These are phyloP conservation scores for Ustilago tritici DNA, from an alignment of 1,284 basidiomycete species.

Conservation along the genomic window DNA sequence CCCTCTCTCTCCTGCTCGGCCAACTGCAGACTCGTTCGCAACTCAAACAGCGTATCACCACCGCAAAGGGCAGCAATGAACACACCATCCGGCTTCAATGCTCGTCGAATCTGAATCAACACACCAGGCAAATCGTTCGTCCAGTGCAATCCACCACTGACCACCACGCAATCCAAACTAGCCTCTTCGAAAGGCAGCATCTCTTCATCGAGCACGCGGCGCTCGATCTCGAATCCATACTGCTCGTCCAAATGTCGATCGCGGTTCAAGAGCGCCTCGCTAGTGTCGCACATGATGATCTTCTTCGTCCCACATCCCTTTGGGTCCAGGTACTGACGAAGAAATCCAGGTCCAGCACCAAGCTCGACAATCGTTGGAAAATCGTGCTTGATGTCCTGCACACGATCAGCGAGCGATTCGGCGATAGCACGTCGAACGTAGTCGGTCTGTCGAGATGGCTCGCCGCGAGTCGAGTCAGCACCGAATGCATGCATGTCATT, in stretches of 20 bases:
- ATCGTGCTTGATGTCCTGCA: conserved; percentile 87
- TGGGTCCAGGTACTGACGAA: conserved; percentile 84
- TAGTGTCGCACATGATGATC: conserved; percentile 88
- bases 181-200: conserved; percentile 74
- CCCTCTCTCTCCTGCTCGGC: conserved; percentile 95
- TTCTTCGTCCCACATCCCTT: conserved; percentile 76
- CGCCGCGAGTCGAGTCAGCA: conserved; percentile 51
- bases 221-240: conserved; percentile 61
- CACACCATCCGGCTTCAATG: conserved; percentile 89
- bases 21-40: conserved; percentile 88
- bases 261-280: conserved; percentile 69
- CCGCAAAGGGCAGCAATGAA: conserved; percentile 95
- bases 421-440: conserved; percentile 92
- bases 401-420: conserved; percentile 86
- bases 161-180: conserved; percentile 91
- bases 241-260: conserved; percentile 56
- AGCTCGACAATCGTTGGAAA: conserved; percentile 87
- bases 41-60: conserved; percentile 95
- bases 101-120: conserved; percentile 87
- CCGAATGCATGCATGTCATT: conserved; percentile 22
- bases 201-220: conserved; percentile 65
- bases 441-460: conserved; percentile 82
- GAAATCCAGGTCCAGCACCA: conserved; percentile 93
- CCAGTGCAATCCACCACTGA: conserved; percentile 93
- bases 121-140: conserved; percentile 96